These are phyloP conservation scores for Colletotrichum theobromicola DNA, from an alignment of 2,329 filamentous ascomycete genomes.

Conservation along the genomic window DNA sequence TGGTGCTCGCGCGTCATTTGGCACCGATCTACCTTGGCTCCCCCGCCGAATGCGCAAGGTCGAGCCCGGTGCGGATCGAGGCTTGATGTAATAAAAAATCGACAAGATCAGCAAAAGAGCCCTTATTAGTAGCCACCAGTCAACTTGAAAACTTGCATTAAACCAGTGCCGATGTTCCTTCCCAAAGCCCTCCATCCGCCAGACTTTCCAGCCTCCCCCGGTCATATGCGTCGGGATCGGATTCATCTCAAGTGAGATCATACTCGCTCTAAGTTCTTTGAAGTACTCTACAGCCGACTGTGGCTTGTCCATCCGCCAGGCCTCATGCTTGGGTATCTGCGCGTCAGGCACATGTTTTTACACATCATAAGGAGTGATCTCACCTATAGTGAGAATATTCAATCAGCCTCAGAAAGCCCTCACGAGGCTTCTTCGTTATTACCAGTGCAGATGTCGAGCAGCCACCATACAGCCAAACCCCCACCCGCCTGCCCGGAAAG, in stretches of 20 bases:
- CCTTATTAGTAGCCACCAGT: too few species aligned
- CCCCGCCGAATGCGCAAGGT: too few species aligned
- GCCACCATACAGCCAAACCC: not conserved
- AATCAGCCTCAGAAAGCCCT: accelerated
- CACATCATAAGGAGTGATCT: not conserved
- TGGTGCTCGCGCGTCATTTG: too few species aligned
- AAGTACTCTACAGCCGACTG: not conserved
- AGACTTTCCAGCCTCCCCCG: not conserved
- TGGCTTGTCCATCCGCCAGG: not conserved
- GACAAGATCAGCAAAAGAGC: too few species aligned
- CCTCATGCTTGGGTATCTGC: not conserved
- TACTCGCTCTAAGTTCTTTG: not conserved
- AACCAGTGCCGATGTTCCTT: too few species aligned
- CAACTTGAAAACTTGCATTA: too few species aligned
- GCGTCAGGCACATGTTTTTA: not conserved
- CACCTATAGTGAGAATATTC: not conserved
- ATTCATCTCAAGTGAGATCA: not conserved
- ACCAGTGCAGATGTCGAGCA: not conserved
- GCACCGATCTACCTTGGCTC: too few species aligned
- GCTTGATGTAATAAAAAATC: too few species aligned
- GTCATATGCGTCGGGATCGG: not conserved
- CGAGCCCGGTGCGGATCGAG: too few species aligned
- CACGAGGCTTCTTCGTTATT: accelerated
- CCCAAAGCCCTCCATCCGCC: not conserved
- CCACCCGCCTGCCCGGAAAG: not conserved